Base-by-base conservation (phyloP, 345 rosid species). In the Boechera retrofracta region DNA sequence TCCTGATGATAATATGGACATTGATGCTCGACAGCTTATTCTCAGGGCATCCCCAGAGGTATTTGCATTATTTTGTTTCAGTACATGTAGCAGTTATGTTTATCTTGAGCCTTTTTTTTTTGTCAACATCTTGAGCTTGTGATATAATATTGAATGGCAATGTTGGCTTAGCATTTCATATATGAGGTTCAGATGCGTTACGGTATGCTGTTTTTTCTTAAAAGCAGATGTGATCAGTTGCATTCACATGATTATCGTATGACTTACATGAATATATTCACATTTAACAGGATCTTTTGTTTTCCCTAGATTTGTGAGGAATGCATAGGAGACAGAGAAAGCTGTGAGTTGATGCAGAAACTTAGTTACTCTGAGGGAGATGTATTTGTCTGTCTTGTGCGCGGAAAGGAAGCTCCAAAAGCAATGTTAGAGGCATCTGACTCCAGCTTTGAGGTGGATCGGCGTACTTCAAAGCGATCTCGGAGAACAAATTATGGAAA, bases 261-360 rank as follows among this genome's bases (percentile, higher is more conserved):
- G 39, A 58, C 10, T 62, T 58, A 18, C 26, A 59, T 59, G 68
- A 39, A 38, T 59, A 32, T 9, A 29, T 54, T 71, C 12, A 2
- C 56, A 29, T 32, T 28, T 61, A 18, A 79, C 53, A 35, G 26
- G 38, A 53, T 53, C 31, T 68, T 53, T 73, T 6, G n/a, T 9
- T 31, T 74, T 77, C 60, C 67, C 78, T 77, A 95, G 99, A 74
- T 87, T 52, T 95, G 99, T 52, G 94, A 84, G 82, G 91, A 83
- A 48, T 95, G 99, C 88, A 88, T 92, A 36, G 99, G 99, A 80
- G 99, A 95, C 67, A 86, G 87, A 82, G 98, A 91, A 75, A 91
- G 97, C 85, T 87, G 92, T 53, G 91, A 89, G 81, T 82, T 95
- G 84, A 88, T 91, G 91, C 83, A 84, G 82, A 95, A 89, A 80